Evolutionary conservation across 164 flowering plant species (phyloP).

Genomic region (Kingdonia uniflora): DNA sequence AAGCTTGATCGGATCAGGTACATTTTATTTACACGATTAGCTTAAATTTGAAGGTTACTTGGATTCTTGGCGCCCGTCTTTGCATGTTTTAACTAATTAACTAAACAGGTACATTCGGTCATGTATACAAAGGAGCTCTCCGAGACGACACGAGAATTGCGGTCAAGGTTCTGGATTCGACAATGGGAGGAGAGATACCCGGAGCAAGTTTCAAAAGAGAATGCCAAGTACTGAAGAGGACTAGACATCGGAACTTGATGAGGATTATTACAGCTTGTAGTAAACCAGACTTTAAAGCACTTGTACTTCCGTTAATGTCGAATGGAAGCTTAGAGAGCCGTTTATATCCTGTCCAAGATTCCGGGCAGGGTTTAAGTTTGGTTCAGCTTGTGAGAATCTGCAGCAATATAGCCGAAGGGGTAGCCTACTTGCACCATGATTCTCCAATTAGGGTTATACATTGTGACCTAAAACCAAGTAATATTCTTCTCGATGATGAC

Average conservation of each 20-base stretch:
- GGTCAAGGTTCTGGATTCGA: conserved; percentile 59
- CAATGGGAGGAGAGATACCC: conserved; percentile 23
- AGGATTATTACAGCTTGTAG: conserved; percentile 77
- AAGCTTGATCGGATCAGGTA: conserved; percentile 67
- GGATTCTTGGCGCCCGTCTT: no score
- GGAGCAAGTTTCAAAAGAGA: conserved; percentile 68
- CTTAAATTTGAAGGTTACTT: no score
- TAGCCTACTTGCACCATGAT: conserved; percentile 80
- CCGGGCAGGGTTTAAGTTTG: conserved; percentile 31
- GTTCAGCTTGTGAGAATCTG: conserved; percentile 62
- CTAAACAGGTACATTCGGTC: conserved; percentile 75
- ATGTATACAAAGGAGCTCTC: conserved; percentile 74
- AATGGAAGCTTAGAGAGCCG: conserved; percentile 85
- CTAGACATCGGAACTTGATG: conserved; percentile 70
- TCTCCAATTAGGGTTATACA: conserved; percentile 65
- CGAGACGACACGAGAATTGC: conserved; percentile 56
- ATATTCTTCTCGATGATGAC: conserved; percentile 70
- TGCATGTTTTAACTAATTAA: conserved; percentile 13
- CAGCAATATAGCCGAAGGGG: conserved; percentile 71
- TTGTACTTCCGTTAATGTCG: conserved; percentile 77
- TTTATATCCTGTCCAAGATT: conserved; percentile 38
- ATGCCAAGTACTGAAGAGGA: conserved; percentile 65
- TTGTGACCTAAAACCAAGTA: conserved; percentile 88
- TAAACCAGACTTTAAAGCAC: conserved; percentile 74
- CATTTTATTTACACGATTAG: not conserved